Conservation (phyloP, 2,329 filamentous ascomycete species). For the Lanzia echinophila region DNA sequence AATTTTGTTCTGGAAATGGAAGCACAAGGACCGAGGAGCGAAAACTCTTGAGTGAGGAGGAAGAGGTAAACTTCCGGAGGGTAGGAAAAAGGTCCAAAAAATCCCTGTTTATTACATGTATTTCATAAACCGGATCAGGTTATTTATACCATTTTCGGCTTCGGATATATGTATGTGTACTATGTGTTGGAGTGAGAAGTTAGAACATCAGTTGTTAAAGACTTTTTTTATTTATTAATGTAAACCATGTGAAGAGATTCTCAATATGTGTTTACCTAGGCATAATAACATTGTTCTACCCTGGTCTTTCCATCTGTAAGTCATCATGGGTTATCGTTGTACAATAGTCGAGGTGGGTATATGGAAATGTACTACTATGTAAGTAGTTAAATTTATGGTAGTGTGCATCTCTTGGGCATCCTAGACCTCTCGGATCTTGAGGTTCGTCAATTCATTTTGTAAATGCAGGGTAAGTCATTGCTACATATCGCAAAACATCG, state of each 20-base stretch:
- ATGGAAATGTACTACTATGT: no score
- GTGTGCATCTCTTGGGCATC: constrained; percentile 2
- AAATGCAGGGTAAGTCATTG: constrained; percentile 1
- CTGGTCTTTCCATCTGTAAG: neutral
- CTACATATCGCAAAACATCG: constrained; percentile 6
- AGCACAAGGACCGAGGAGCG: neutral
- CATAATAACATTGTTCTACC: neutral
- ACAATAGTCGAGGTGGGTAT: neutral
- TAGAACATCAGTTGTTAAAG: no score
- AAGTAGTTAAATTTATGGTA: constrained; percentile 5
- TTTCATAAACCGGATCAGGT: neutral
- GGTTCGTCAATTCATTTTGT: no score
- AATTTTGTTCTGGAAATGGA: neutral
- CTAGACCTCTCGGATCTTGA: neutral
- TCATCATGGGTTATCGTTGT: neutral
- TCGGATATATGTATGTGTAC: no score
- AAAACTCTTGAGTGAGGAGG: neutral
- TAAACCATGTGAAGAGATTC: no score
- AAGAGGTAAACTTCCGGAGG: neutral
- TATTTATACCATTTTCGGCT: neutral
- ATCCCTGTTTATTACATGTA: neutral
- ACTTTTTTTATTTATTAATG: no score
- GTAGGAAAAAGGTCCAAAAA: neutral
- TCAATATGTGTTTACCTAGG: no score
- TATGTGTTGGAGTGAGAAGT: no score